These are phyloP conservation scores for Diaporthe aspalathi DNA, from an alignment of 2,329 filamentous ascomycete species.

Conservation along the genomic window DNA sequence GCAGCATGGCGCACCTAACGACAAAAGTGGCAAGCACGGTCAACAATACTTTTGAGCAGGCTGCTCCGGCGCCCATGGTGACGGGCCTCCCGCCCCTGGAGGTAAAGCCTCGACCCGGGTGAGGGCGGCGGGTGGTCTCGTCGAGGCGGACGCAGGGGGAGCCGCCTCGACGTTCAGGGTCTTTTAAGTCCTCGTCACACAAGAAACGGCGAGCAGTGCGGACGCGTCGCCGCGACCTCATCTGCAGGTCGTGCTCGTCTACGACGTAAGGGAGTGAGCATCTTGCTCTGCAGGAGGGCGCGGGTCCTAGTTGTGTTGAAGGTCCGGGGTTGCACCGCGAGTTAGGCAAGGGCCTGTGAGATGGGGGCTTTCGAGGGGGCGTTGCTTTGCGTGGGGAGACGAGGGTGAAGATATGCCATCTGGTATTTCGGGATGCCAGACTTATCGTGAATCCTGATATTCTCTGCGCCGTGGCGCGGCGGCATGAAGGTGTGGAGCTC, in stretches of 20 bases:
- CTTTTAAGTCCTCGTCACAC: not conserved
- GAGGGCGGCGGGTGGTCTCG: not conserved
- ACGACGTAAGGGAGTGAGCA: constrained; percentile 4
- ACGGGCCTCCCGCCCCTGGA: not conserved
- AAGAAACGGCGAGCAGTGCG: not conserved
- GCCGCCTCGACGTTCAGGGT: not conserved
- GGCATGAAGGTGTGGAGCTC: constrained; percentile 11
- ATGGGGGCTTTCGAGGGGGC: too few relatives aligned
- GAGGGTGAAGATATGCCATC: not conserved
- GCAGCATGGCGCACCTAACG: not conserved
- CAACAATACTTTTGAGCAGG: constrained; percentile 18
- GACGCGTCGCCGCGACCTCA: not conserved
- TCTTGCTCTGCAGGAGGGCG: not conserved
- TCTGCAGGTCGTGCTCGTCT: constrained; percentile 15
- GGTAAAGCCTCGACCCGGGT: not conserved
- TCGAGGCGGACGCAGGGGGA: not conserved
- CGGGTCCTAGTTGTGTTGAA: constrained; percentile 15
- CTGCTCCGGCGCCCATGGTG: not conserved
- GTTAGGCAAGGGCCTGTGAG: too few relatives aligned
- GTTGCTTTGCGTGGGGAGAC: not conserved
- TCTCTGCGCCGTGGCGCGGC: not conserved
- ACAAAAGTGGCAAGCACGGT: not conserved
- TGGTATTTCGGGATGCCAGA: not conserved
- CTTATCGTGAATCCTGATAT: constrained; percentile 3
- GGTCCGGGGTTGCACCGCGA: not conserved